Base-by-base conservation (phyloP, 2,329 filamentous ascomycete genomes). In the Neonectria coccinea region DNA sequence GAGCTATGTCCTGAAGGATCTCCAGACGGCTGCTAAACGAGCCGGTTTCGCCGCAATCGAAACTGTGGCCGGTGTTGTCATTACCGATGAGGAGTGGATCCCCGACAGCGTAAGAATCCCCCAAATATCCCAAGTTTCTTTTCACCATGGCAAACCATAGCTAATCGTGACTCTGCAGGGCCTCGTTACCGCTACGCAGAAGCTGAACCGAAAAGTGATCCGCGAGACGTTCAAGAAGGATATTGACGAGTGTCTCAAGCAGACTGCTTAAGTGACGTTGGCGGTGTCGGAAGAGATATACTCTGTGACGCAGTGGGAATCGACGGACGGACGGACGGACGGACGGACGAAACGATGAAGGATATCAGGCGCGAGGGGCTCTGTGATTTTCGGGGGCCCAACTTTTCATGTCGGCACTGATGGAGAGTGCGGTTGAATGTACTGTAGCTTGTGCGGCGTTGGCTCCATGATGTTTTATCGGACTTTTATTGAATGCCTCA, bases 61-160 rank as follows among this genome's bases (percentile, higher is more conserved):
- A 83, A 89, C 91, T 67, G 85, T 97, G 44, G 86, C 89, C 31
- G 92, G 90, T 55, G 89, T 95, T 20, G 91, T 95, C 27, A 78
- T 97, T 61, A 89, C 90, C 0, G 92, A 95, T 69, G 93, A 95
- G 76, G 93, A 97, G 79, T 97, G 93, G 93, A 95, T 91, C 59
- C 92, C 93, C 57, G 86, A 89, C 64, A 96, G 90, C 76, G 92
- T 95, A 83, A 89, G 92, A 86, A 62, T 25, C 47, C 51, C 39
- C 20, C n/a, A 16, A 36, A 5, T 14, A 14, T 29, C 22, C 29
- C 36, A 10, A 18, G 8, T 42, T 39, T n/a, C 1, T 52, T 22
- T 25, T 5, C 2, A 14, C 11, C 29, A 50, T n/a, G 8, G 8
- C 20, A 39, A 58, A 45, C 18, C 12, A 12, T 58, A 62, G 56